A percentile compares a stretch with the other conserved stretches of the same genome.
Evolutionary conservation across 2,329 filamentous ascomycete species (phyloP).

Genomic region (Ilyonectria sp.): DNA sequence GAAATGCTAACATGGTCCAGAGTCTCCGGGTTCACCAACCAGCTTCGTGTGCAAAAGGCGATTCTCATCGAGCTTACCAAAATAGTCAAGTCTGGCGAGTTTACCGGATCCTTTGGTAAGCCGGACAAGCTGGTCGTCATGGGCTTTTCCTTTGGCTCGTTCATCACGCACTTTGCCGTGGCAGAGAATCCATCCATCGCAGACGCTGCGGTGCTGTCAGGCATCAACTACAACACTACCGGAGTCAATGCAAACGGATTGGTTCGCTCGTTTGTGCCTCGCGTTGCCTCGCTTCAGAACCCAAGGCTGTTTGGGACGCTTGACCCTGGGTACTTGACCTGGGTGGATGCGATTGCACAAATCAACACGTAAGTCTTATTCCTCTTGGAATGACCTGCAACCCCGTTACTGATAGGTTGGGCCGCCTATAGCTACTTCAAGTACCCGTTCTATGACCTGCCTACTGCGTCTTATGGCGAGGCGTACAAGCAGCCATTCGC

Average conservation of each 20-base stretch:
- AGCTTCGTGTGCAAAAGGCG: slow-evolving; percentile 35
- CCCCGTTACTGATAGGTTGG: neutral
- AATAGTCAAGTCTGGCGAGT: slow-evolving; percentile 32
- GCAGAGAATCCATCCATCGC: slow-evolving; percentile 33
- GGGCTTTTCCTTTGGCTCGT: slow-evolving; percentile 40
- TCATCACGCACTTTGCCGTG: slow-evolving; percentile 34
- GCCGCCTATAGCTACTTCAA: slow-evolving; percentile 33
- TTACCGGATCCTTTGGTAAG: slow-evolving; percentile 31
- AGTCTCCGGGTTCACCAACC: slow-evolving; percentile 35
- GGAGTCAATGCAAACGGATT: slow-evolving; percentile 29
- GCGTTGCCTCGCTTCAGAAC: slow-evolving; percentile 35
- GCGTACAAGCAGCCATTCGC: slow-evolving; percentile 36
- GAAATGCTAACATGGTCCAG: slow-evolving; percentile 5
- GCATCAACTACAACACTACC: slow-evolving; percentile 37
- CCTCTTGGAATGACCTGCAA: neutral
- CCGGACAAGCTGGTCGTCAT: slow-evolving; percentile 34
- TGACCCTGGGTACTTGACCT: slow-evolving; percentile 34
- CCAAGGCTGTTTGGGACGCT: slow-evolving; percentile 18
- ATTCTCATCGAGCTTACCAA: slow-evolving; percentile 36
- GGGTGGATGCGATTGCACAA: slow-evolving; percentile 32
- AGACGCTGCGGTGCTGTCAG: slow-evolving; percentile 29
- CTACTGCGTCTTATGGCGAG: slow-evolving; percentile 30
- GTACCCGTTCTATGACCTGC: slow-evolving; percentile 34
- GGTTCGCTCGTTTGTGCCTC: slow-evolving; percentile 35
- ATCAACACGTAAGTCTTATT: slow-evolving; percentile 30